These are phyloP conservation scores for Citrullus colocynthis DNA, from an alignment of 306 rosid species.

Conservation along the genomic window DNA sequence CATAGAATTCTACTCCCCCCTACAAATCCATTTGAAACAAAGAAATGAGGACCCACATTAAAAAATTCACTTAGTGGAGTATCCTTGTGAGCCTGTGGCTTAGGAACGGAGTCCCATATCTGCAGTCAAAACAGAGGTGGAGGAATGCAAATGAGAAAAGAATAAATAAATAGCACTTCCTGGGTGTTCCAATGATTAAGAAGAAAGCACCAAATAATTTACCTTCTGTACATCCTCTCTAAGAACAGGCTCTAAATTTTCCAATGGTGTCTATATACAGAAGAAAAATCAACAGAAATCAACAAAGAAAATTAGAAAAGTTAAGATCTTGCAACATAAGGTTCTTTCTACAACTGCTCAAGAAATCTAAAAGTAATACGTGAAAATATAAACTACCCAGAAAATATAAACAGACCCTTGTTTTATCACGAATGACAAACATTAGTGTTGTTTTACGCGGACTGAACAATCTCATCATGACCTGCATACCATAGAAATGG, in stretches of 20 bases:
- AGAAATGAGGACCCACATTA: slow-evolving; percentile 36
- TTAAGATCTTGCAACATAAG: neutral
- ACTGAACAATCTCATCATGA: slow-evolving; percentile 98
- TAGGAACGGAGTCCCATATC: slow-evolving; percentile 99
- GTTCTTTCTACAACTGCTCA: slow-evolving; percentile 4
- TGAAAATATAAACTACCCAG: neutral
- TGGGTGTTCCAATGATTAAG: neutral
- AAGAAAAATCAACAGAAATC: neutral
- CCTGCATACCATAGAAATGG: slow-evolving; percentile 33
- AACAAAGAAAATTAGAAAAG: neutral
- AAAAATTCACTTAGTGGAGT: slow-evolving; percentile 96
- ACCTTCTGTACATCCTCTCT: slow-evolving; percentile 99
- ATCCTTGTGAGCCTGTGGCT: slow-evolving; percentile 76
- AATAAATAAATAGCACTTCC: slow-evolving; percentile 3
- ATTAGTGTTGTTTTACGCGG: slow-evolving; percentile 92
- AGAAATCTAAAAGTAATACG: neutral
- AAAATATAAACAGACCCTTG: slow-evolving; percentile 52
- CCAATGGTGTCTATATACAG: slow-evolving; percentile 72
- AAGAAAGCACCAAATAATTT: neutral
- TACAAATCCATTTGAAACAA: neutral
- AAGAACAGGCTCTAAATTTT: slow-evolving; percentile 92
- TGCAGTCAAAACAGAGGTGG: slow-evolving; percentile 15
- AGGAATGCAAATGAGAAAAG: neutral
- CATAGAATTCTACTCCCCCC: neutral
- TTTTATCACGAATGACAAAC: slow-evolving; percentile 98